Evolutionary conservation across 768 basidiomycete species (phyloP).

Genomic region (Lepiota brunneoincarnata): DNA sequence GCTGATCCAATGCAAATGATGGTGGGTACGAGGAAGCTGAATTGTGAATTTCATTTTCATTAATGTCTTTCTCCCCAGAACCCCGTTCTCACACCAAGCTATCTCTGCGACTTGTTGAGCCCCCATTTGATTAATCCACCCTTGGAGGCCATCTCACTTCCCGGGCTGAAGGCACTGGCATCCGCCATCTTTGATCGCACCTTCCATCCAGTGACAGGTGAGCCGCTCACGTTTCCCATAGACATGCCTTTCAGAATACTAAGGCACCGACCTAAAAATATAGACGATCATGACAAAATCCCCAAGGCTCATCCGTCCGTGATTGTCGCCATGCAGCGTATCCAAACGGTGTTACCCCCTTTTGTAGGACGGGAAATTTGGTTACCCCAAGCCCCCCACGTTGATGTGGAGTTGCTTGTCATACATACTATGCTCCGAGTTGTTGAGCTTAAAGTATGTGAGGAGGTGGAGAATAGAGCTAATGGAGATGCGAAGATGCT

Average conservation of each 20-base stretch:
- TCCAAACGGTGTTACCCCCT: slow-evolving; percentile 36
- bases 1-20: slow-evolving; percentile 29
- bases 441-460: slow-evolving; percentile 35
- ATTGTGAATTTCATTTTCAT: background rate
- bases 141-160: slow-evolving; percentile 20
- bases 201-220: slow-evolving; percentile 27
- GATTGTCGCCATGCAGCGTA: slow-evolving; percentile 43
- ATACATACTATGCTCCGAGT: slow-evolving; percentile 50
- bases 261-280: background rate
- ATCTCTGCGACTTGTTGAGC: slow-evolving; percentile 26
- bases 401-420: slow-evolving; percentile 41
- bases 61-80: slow-evolving; percentile 10
- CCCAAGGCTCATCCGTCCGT: slow-evolving; percentile 42
- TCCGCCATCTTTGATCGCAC: slow-evolving; percentile 53
- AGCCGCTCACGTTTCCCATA: background rate
- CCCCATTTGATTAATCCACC: slow-evolving; percentile 19
- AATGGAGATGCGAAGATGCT: slow-evolving; percentile 28
- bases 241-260: background rate
- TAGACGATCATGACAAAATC: slow-evolving; percentile 2
- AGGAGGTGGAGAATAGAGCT: background rate
- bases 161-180: slow-evolving; percentile 48
- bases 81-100: slow-evolving; percentile 15
- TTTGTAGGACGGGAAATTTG: slow-evolving; percentile 32
- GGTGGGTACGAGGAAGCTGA: slow-evolving; percentile 15
- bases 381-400: slow-evolving; percentile 27